phyloP scores from a whole-genome alignment of 257 asterid genomes.

The Solanum raphanifolium region DNA sequence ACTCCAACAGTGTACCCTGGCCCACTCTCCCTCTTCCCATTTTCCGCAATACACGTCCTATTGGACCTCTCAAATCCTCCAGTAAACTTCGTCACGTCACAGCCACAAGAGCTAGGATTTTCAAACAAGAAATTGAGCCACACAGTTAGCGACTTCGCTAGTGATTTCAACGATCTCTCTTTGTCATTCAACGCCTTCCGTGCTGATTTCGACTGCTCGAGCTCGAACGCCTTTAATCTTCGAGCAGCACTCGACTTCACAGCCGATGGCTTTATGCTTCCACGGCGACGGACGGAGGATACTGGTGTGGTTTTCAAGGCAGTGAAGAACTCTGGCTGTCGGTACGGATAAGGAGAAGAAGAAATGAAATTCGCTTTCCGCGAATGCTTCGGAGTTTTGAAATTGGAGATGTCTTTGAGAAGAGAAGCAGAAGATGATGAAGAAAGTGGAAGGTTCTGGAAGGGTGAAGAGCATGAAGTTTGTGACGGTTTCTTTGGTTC shows the following conservation, averaged over 20 bases:
- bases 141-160: constrained; percentile 70
- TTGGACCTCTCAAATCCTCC: constrained; percentile 42
- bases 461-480: constrained; percentile 22
- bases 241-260: constrained; percentile 51
- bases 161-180: constrained; percentile 55
- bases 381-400: constrained; percentile 52
- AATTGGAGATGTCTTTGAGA: constrained; percentile 57
- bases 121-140: constrained; percentile 88
- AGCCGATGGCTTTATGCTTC: constrained; percentile 25
- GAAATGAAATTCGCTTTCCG: constrained; percentile 16
- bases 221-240: constrained; percentile 64
- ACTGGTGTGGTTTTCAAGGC: constrained; percentile 47
- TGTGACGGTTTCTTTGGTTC: neutral
- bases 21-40: constrained; percentile 70
- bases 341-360: constrained; percentile 15
- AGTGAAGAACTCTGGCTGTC: constrained; percentile 48
- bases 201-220: constrained; percentile 77
- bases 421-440: constrained; percentile 31
- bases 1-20: constrained; percentile 43
- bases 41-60: constrained; percentile 14
- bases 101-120: constrained; percentile 77
- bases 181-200: constrained; percentile 56
- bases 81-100: constrained; percentile 41
- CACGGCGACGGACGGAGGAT: constrained; percentile 25
- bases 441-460: constrained; percentile 28